Conservation (phyloP, 2,329 filamentous ascomycete species). For the Cladobotryum protrusum region DNA sequence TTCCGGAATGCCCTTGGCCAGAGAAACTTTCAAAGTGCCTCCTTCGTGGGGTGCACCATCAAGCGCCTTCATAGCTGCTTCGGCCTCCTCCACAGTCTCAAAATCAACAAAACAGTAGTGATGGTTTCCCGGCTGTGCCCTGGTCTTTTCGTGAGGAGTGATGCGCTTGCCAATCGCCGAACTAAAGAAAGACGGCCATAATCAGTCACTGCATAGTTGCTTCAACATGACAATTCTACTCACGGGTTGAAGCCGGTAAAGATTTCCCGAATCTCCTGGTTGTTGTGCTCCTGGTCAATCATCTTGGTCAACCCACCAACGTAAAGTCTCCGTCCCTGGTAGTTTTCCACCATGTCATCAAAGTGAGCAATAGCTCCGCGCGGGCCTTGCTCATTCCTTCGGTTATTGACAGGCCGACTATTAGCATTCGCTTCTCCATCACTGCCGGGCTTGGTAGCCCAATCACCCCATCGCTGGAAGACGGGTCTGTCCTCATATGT, state of each 20-base stretch:
- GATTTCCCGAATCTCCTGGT: slow-evolving; percentile 39
- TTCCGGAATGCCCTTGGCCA: slow-evolving; percentile 12
- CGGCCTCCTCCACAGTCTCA: slow-evolving; percentile 45
- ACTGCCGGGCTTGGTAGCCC: slow-evolving; percentile 23
- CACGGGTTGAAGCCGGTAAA: slow-evolving; percentile 38
- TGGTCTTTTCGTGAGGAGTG: slow-evolving; percentile 52
- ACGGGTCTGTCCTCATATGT: slow-evolving; percentile 17
- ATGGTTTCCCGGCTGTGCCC: slow-evolving; percentile 45
- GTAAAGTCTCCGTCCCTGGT: slow-evolving; percentile 38
- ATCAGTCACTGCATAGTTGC: not conserved
- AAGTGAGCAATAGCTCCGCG: slow-evolving; percentile 26
- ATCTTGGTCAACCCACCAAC: slow-evolving; percentile 46
- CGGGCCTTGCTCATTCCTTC: slow-evolving; percentile 20
- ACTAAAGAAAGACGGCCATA: slow-evolving; percentile 6
- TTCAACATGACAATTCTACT: slow-evolving; percentile 22
- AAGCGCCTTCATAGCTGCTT: slow-evolving; percentile 36
- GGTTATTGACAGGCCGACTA: not conserved
- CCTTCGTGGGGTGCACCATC: slow-evolving; percentile 18
- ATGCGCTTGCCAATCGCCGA: slow-evolving; percentile 43
- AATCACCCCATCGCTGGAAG: slow-evolving; percentile 41
- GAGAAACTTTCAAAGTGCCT: slow-evolving; percentile 16
- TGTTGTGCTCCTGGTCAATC: slow-evolving; percentile 41
- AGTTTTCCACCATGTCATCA: slow-evolving; percentile 21
- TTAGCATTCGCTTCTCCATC: not conserved
- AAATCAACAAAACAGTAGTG: slow-evolving; percentile 65